Percentiles rank a stretch among this genome's conserved stretches.
Evolutionary conservation across 2,329 filamentous ascomycete species (phyloP).

Genomic region (Pestalotiopsis sp.): DNA sequence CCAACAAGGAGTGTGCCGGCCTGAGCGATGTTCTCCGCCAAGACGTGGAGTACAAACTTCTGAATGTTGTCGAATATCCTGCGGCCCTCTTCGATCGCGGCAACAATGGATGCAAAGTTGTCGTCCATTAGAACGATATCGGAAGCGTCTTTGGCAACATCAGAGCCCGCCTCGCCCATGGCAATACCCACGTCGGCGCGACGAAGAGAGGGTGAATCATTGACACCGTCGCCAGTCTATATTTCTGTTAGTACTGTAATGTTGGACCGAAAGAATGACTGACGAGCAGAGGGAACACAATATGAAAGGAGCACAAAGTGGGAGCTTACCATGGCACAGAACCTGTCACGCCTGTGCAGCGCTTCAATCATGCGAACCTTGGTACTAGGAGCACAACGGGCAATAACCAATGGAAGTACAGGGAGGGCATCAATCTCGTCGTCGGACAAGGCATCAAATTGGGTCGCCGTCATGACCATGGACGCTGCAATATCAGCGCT

Average conservation of each 20-base stretch:
- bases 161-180: slow-evolving; percentile 46
- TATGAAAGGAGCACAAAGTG: no score
- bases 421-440: slow-evolving; percentile 67
- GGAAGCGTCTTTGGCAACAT: slow-evolving; percentile 59
- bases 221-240: slow-evolving; percentile 71
- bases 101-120: slow-evolving; percentile 74
- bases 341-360: slow-evolving; percentile 31
- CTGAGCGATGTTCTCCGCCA: slow-evolving; percentile 73
- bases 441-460: slow-evolving; percentile 67
- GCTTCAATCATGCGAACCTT: slow-evolving; percentile 75
- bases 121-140: slow-evolving; percentile 74
- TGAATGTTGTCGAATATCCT: slow-evolving; percentile 78
- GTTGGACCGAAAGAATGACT: no score
- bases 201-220: slow-evolving; percentile 72
- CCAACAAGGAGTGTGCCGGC: slow-evolving; percentile 72
- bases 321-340: slow-evolving; percentile 55
- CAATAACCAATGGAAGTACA: slow-evolving; percentile 68
- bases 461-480: slow-evolving; percentile 56
- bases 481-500: background rate
- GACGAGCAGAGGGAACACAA: no score
- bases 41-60: slow-evolving; percentile 72
- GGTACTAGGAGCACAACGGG: slow-evolving; percentile 69
- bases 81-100: slow-evolving; percentile 72
- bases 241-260: no score
- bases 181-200: slow-evolving; percentile 73